Conservation (phyloP, 495 filamentous ascomycete genomes). For the Lasiosphaeris hirsuta region DNA sequence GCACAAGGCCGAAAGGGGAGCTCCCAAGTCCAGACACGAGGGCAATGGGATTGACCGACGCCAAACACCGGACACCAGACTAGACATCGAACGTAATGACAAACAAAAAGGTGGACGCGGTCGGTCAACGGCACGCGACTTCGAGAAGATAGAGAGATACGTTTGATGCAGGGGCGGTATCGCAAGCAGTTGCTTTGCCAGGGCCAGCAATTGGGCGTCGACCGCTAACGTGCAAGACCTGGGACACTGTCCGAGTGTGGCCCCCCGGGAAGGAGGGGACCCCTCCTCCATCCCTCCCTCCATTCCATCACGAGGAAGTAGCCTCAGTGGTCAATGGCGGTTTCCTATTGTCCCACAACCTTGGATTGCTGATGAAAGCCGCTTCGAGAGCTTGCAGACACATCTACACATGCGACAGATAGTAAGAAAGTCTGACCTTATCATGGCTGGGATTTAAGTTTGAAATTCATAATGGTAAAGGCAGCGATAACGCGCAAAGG, state of each 20-base stretch:
- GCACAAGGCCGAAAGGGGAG: not conserved
- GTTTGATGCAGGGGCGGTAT: not conserved
- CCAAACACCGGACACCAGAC: not conserved
- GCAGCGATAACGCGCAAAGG: constrained; percentile 24
- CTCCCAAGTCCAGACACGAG: not conserved
- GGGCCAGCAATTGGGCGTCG: not conserved
- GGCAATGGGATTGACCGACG: not conserved
- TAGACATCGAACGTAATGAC: constrained; percentile 7
- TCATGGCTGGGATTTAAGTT: constrained; percentile 31
- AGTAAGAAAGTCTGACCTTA: constrained; percentile 30
- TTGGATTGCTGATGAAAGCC: not conserved
- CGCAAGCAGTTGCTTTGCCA: not conserved
- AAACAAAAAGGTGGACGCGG: constrained; percentile 7
- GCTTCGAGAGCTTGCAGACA: constrained; percentile 2
- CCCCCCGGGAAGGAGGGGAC: not conserved
- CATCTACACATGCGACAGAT: constrained; percentile 22
- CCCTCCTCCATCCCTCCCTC: not conserved
- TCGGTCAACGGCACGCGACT: not conserved
- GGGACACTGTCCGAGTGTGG: not conserved
- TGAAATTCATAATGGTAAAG: constrained; percentile 39
- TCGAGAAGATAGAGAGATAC: constrained; percentile 9
- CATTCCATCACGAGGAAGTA: not conserved
- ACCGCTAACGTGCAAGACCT: constrained; percentile 6
- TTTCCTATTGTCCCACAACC: constrained; percentile 6
- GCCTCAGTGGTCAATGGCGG: not conserved